A percentile compares a stretch with the other conserved stretches of the same genome.
Evolutionary conservation across 2,329 filamentous ascomycete genomes (phyloP).

Genomic region (Alternaria sp.): DNA sequence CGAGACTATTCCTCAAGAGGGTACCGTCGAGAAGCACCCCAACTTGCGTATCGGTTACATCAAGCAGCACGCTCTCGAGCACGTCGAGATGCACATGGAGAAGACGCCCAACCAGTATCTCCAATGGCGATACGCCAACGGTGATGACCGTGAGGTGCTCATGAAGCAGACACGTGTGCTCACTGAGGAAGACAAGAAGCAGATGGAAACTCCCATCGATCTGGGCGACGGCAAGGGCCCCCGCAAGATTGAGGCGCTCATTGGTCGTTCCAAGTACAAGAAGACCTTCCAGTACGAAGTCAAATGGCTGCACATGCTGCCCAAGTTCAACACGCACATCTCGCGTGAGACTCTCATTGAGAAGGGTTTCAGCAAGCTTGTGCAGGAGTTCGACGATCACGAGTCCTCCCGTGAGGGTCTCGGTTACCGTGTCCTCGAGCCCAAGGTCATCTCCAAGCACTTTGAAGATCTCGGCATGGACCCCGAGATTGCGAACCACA

Average conservation of each 20-base stretch:
- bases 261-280: constrained; percentile 98
- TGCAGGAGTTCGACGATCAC: constrained; percentile 99
- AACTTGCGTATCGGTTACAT: constrained; percentile 99
- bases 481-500: constrained; percentile 98
- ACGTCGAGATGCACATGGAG: constrained; percentile 99
- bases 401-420: constrained; percentile 98
- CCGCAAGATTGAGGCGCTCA: constrained; percentile 83
- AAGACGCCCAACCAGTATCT: constrained; percentile 99
- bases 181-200: constrained; percentile 82
- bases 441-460: constrained; percentile 94
- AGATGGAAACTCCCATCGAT: constrained; percentile 92
- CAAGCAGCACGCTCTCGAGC: constrained; percentile 98
- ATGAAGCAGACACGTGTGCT: constrained; percentile 96
- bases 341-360: constrained; percentile 90
- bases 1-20: constrained; percentile 82
- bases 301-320: constrained; percentile 89
- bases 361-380: constrained; percentile 87
- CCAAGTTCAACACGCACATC: constrained; percentile 92
- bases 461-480: constrained; percentile 97
- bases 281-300: constrained; percentile 99
- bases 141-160: constrained; percentile 94
- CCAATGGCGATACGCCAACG: constrained; percentile 97
- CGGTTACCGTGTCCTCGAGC: constrained; percentile 91
- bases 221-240: constrained; percentile 81
- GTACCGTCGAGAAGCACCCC: constrained; percentile 96